phyloP scores from a whole-genome alignment of 2,329 filamentous ascomycete species.

The Penicillium corylophilum region DNA sequence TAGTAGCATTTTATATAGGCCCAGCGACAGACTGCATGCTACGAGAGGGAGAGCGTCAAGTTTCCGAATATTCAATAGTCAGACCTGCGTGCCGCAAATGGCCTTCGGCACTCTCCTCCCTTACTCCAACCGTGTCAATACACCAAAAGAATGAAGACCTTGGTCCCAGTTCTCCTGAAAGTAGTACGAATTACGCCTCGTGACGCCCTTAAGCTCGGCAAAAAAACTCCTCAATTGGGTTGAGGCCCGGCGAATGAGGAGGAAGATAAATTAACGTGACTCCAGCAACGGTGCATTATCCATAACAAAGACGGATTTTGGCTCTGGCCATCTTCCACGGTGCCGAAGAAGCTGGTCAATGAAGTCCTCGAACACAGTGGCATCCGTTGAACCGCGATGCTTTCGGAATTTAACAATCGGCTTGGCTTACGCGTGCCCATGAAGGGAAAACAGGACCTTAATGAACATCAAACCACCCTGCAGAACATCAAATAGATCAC shows the following conservation, averaged over 20 bases:
- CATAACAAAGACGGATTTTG: background rate
- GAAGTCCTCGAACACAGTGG: background rate
- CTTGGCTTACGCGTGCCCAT: no score
- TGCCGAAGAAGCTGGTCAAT: background rate
- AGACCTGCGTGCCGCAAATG: constrained; percentile 2
- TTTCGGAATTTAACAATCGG: no score
- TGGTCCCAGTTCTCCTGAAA: background rate
- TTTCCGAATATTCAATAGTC: no score
- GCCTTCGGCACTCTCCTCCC: background rate
- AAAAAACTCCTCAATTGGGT: constrained; percentile 5
- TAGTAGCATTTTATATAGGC: no score
- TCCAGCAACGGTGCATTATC: background rate
- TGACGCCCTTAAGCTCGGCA: constrained; percentile 2
- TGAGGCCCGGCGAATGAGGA: background rate
- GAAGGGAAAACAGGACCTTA: no score
- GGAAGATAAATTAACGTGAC: background rate
- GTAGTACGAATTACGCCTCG: background rate
- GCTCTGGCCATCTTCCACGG: background rate
- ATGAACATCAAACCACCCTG: no score
- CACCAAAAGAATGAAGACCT: constrained; percentile 1
- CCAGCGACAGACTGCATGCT: no score
- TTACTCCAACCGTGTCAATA: background rate
- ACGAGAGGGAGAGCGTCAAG: no score
- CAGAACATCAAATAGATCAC: no score
- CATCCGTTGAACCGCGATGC: background rate